Percentiles rank a stretch among this genome's conserved stretches.
Evolutionary conservation across 768 basidiomycete species (phyloP).

Genomic region (Mycena amicta): DNA sequence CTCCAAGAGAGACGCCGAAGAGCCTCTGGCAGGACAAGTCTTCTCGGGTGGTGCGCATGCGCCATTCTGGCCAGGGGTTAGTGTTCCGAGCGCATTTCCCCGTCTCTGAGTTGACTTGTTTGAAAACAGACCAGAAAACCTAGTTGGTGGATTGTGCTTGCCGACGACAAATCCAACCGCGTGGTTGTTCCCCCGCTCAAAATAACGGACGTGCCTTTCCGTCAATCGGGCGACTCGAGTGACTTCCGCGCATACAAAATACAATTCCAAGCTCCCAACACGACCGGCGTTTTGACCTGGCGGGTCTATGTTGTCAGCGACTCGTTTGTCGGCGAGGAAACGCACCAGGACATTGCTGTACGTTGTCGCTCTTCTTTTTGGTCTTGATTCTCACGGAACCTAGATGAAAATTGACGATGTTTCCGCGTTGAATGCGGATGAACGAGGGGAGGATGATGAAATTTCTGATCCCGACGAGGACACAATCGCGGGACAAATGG

Average conservation of each 20-base stretch:
- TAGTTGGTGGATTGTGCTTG: constrained; percentile 89
- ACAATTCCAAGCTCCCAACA: constrained; percentile 93
- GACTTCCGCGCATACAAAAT: constrained; percentile 86
- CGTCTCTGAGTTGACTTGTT: constrained; percentile 1
- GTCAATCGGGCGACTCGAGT: constrained; percentile 47
- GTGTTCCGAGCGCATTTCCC: constrained; percentile 28
- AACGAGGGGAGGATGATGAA: constrained; percentile 77
- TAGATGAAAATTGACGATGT: constrained; percentile 86
- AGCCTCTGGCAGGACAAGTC: constrained; percentile 44
- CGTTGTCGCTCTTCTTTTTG: constrained; percentile 29
- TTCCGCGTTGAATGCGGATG: constrained; percentile 56
- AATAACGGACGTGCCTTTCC: constrained; percentile 77
- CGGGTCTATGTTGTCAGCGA: constrained; percentile 86
- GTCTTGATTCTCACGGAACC: constrained; percentile 13
- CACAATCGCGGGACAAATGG: constrained; percentile 96
- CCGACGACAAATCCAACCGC: constrained; percentile 82
- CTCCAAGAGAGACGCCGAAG: constrained; percentile 64
- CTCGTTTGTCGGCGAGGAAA: constrained; percentile 85
- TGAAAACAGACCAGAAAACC: constrained; percentile 76
- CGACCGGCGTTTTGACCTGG: constrained; percentile 85
- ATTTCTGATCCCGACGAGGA: constrained; percentile 99
- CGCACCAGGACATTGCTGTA: constrained; percentile 70
- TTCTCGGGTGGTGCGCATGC: constrained; percentile 74
- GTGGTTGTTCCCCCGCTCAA: constrained; percentile 87
- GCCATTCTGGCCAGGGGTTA: constrained; percentile 87